Base-by-base conservation (phyloP, 2,329 filamentous ascomycete species). In the Anthostomella pinea region DNA sequence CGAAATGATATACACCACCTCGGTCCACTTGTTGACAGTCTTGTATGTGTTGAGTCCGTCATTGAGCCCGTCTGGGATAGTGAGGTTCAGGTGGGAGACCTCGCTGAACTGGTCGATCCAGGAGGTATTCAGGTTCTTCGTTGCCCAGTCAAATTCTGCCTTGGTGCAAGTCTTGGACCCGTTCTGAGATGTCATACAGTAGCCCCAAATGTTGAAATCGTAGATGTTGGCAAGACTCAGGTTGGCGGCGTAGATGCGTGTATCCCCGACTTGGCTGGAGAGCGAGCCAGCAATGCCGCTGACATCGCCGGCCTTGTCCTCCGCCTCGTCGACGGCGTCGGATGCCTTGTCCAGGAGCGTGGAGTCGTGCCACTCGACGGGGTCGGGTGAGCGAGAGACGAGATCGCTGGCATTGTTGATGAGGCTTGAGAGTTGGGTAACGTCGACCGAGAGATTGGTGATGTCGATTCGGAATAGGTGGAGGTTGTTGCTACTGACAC, bases 181-280 rank as follows among this genome's bases (percentile, higher is more conserved):
- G 48, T 75, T 73, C 49, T 70, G 62, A 33, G 73, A 65, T 35
- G 75, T 79, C 39, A 71, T 69, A 76, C 93, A 97, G 75, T 89
- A 95, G 59, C 85, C 85, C 85, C 87, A 95, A 23, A 97, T 73
- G 57, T 77, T 79, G 58, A 97, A 73, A 43, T 85, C 77, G 75
- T 96, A 97, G 56, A 81, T 73, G 58, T 91, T 80, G 54, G 75
- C 77, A 41, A 95, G 75, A 36, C 76, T 71, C 27, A 87, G 70
- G 16, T 77, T 65, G 1, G 59, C 48, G 6, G 77, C 77, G 4
- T 75, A 80, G 54, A 82, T 70, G 63, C 78, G 80, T 48, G 20
- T 33, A 14, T 32, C 37, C 8, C n/a, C n/a, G n/a, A n/a, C n/a
- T n/a, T n/a, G n/a, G n/a, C n/a, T n/a, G n/a, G n/a, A n/a, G n/a